phyloP scores from a whole-genome alignment of 129 eudicot species.

The Chrysanthemum seticuspe region DNA sequence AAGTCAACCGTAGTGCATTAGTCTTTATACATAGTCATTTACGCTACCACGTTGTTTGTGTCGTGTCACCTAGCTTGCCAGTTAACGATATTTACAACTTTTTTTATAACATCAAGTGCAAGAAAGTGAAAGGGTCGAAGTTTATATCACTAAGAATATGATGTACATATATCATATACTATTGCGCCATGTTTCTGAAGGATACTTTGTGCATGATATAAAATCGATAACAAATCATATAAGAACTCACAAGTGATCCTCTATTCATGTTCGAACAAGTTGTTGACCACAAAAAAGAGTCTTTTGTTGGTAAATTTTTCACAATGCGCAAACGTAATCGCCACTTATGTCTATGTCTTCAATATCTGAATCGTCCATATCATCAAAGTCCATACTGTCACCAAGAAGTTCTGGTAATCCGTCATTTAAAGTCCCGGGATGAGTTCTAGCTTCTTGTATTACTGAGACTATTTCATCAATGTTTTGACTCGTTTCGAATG shows the following conservation, averaged over 20 bases:
- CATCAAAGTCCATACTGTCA: conserved; percentile 69
- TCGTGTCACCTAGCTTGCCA: not conserved
- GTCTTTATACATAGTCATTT: not conserved
- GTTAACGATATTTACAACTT: not conserved
- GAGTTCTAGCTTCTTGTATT: conserved; percentile 58
- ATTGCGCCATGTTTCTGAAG: too few relatives aligned
- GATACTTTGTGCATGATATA: too few relatives aligned
- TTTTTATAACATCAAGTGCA: not conserved
- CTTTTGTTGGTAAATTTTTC: conserved; percentile 1
- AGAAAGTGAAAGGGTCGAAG: too few relatives aligned
- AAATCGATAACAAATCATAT: too few relatives aligned
- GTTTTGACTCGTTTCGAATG: conserved; percentile 41
- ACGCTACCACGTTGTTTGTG: not conserved
- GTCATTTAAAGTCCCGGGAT: conserved; percentile 27
- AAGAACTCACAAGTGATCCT: too few relatives aligned
- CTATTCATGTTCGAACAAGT: too few relatives aligned
- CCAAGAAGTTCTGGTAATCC: conserved; percentile 32
- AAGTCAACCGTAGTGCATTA: not conserved
- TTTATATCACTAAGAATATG: too few relatives aligned
- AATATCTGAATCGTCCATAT: conserved; percentile 53
- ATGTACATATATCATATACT: too few relatives aligned
- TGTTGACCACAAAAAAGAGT: not conserved
- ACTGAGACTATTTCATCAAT: conserved; percentile 49
- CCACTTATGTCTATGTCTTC: conserved; percentile 60
- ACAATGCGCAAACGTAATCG: conserved; percentile 46